Conservation (phyloP, 2,329 filamentous ascomycete genomes). For the Pseudonectria buxi region DNA sequence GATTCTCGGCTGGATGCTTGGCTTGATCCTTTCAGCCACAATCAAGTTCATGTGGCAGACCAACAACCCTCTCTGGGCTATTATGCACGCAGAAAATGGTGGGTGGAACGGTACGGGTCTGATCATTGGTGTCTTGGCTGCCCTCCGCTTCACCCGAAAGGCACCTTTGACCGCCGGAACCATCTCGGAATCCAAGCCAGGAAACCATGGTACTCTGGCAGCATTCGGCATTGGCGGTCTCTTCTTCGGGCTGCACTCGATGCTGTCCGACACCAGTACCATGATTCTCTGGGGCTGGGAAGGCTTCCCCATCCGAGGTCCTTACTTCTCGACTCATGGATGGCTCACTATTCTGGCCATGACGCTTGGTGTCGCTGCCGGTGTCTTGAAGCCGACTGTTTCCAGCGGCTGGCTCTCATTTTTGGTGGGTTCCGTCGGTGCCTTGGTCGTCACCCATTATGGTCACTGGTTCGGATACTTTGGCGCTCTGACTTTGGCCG, state of each 20-base stretch:
- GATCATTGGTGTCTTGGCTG: conserved; percentile 65
- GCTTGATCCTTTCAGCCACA: conserved; percentile 76
- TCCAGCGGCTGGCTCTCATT: conserved; percentile 75
- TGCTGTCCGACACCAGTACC: conserved; percentile 94
- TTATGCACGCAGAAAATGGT: conserved; percentile 82
- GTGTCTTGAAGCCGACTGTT: conserved; percentile 65
- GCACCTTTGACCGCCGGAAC: conserved; percentile 42
- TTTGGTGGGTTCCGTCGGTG: conserved; percentile 70
- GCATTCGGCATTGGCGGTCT: conserved; percentile 75
- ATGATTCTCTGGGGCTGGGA: conserved; percentile 99
- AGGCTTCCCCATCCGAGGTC: conserved; percentile 84
- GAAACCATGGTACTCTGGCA: conserved; percentile 62
- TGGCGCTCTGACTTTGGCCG: conserved; percentile 66
- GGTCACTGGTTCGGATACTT: conserved; percentile 86
- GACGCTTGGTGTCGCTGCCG: conserved; percentile 70
- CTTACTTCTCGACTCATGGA: conserved; percentile 82
- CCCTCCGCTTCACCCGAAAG: conserved; percentile 66
- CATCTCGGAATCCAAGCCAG: conserved; percentile 32
- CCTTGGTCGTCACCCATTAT: conserved; percentile 68
- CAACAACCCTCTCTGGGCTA: conserved; percentile 95
- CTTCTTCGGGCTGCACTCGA: conserved; percentile 83
- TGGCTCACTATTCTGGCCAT: conserved; percentile 81
- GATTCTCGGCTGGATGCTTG: conserved; percentile 72
- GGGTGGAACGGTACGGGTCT: conserved; percentile 87
- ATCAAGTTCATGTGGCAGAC: conserved; percentile 91